Percentiles rank a stretch among this genome's conserved stretches.
These are phyloP conservation scores for Mortierella sp. DNA, from an alignment of 371 early-diverging fungal genomes.

Conservation along the genomic window DNA sequence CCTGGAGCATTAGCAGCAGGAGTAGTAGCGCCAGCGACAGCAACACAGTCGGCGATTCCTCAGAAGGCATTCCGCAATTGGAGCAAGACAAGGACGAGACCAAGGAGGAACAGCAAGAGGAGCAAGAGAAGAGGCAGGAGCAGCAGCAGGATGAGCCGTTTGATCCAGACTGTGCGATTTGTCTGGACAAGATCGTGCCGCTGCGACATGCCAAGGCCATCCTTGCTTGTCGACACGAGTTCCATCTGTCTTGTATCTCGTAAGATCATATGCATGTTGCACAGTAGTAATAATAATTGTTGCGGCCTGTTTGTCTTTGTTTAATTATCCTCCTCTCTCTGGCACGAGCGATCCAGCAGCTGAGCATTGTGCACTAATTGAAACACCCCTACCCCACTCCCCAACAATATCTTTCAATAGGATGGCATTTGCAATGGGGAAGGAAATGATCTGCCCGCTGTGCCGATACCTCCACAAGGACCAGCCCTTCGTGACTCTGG, in stretches of 20 bases:
- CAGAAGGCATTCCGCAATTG: no score
- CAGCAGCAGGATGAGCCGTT: not conserved
- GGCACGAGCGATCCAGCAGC: no score
- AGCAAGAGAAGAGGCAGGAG: not conserved
- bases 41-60: no score
- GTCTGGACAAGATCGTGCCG: constrained; percentile 36
- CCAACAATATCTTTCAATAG: constrained; percentile 11
- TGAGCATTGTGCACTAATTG: no score
- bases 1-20: no score
- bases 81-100: no score
- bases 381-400: no score
- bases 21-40: not conserved
- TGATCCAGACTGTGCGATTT: constrained; percentile 38
- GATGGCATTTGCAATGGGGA: constrained; percentile 47
- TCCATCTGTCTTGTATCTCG: constrained; percentile 55
- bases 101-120: not conserved
- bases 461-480: constrained; percentile 46
- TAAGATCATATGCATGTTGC: constrained; percentile 8
- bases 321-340: no score
- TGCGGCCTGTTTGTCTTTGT: not conserved
- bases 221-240: constrained; percentile 46
- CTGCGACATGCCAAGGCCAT: constrained; percentile 35
- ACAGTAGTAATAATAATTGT: not conserved
- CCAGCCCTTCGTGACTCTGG: constrained; percentile 46
- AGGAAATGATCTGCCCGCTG: constrained; percentile 48